Evolutionary conservation across 2,329 filamentous ascomycete species (phyloP).

Genomic region (Periconia sp.): DNA sequence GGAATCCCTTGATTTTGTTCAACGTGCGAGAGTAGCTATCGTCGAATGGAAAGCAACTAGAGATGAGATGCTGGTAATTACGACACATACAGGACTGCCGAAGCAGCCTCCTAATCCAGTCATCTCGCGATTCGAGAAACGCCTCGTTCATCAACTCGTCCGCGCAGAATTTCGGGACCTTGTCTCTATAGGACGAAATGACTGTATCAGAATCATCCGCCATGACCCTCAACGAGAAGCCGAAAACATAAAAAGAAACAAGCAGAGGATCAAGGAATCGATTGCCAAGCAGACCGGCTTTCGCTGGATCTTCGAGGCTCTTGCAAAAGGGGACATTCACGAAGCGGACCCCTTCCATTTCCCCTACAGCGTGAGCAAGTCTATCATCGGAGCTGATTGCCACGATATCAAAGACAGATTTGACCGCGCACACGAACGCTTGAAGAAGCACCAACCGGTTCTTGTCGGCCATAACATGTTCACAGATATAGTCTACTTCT

Average conservation of each 20-base stretch:
- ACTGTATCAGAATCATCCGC: conserved; percentile 51
- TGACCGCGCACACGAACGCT: conserved; percentile 45
- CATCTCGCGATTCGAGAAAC: conserved; percentile 63
- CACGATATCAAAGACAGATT: conserved; percentile 46
- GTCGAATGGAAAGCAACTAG: conserved; percentile 50
- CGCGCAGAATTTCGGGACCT: conserved; percentile 63
- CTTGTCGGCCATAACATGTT: conserved; percentile 71
- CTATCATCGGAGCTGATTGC: conserved; percentile 42
- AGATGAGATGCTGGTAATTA: conserved; percentile 30
- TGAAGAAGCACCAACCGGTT: conserved; percentile 56
- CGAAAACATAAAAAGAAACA: conserved; percentile 44
- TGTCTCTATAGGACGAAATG: conserved; percentile 49
- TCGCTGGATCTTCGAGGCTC: conserved; percentile 57
- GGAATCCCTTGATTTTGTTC: conserved; percentile 59
- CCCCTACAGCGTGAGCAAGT: conserved; percentile 42
- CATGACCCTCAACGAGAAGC: conserved; percentile 53
- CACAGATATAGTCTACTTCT: conserved; percentile 68
- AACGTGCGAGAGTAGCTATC: conserved; percentile 53
- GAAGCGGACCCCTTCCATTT: conserved; percentile 45
- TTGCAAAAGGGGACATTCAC: conserved; percentile 47
- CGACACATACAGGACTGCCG: conserved; percentile 33
- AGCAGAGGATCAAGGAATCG: conserved; percentile 47
- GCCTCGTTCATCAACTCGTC: conserved; percentile 71
- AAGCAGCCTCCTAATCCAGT: conserved; percentile 16
- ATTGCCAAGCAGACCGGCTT: conserved; percentile 56